Conservation (phyloP, 2,329 filamentous ascomycete species). For the Hymenotorrendiella dingleyae region DNA sequence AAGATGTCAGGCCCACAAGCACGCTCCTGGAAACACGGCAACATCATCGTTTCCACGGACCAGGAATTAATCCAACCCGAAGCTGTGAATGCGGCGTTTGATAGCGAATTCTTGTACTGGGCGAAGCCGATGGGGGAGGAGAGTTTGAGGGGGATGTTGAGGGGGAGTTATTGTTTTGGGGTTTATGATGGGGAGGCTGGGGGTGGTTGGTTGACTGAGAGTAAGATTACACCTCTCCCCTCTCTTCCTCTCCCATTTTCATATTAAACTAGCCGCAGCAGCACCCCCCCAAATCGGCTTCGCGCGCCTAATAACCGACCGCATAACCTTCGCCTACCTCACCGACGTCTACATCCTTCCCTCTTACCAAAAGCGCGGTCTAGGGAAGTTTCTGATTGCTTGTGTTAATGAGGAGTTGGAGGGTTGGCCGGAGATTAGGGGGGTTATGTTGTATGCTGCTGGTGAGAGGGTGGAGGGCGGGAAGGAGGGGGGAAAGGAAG, state of each 20-base stretch:
- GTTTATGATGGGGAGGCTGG: constrained; percentile 47
- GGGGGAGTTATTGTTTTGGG: constrained; percentile 53
- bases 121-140: constrained; percentile 44
- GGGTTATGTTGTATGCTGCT: constrained; percentile 50
- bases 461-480: constrained; percentile 11
- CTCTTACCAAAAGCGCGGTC: constrained; percentile 51
- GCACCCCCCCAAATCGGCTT: constrained; percentile 42
- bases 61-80: constrained; percentile 42
- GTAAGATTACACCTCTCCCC: not conserved
- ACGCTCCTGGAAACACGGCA: constrained; percentile 54
- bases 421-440: constrained; percentile 52
- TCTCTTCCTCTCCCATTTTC: not conserved
- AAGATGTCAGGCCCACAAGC: not conserved
- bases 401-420: constrained; percentile 52
- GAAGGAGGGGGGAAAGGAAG: constrained; percentile 24
- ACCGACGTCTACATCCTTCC: constrained; percentile 62
- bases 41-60: constrained; percentile 56
- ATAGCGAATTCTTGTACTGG: constrained; percentile 55
- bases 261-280: not conserved
- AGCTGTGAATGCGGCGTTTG: constrained; percentile 48
- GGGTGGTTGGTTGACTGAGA: too few relatives aligned
- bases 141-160: constrained; percentile 43
- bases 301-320: constrained; percentile 60
- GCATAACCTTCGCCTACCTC: constrained; percentile 60
- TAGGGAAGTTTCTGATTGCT: constrained; percentile 59